Conservation (phyloP, 345 rosid species). For the Erysimum cheiranthoides region DNA sequence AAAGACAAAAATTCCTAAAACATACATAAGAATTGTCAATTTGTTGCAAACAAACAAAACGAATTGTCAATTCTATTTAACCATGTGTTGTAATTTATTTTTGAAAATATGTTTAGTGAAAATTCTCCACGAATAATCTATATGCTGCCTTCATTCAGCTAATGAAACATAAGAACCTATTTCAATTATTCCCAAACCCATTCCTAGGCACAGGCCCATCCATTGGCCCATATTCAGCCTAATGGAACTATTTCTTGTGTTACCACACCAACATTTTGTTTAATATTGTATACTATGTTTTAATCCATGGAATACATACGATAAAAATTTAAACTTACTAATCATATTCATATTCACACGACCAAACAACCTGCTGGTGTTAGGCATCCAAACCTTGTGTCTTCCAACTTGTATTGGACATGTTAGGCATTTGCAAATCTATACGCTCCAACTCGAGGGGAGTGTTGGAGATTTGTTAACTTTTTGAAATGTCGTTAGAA, state of each 20-base stretch:
- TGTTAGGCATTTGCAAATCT: background rate
- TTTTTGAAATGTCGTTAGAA: too few species aligned
- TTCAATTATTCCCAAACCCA: too few species aligned
- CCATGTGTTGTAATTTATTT: background rate
- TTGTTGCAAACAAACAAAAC: background rate
- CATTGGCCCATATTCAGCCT: too few species aligned
- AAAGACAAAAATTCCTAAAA: slow-evolving; percentile 25
- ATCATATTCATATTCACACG: too few species aligned
- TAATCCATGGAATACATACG: too few species aligned
- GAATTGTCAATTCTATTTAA: background rate
- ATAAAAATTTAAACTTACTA: too few species aligned
- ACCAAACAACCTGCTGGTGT: too few species aligned
- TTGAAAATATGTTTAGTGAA: background rate
- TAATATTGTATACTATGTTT: too few species aligned
- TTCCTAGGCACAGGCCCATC: background rate
- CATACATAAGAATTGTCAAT: slow-evolving; percentile 33
- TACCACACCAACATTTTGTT: too few species aligned
- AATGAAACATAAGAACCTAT: background rate
- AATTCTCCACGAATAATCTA: background rate
- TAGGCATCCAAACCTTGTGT: too few species aligned
- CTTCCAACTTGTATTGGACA: background rate
- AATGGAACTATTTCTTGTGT: too few species aligned
- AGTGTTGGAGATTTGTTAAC: background rate
- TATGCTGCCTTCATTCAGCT: background rate
- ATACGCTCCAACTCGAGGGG: background rate